Evolutionary conservation across 768 basidiomycete genomes (phyloP).

Genomic region (Kockovaella imperatae): DNA sequence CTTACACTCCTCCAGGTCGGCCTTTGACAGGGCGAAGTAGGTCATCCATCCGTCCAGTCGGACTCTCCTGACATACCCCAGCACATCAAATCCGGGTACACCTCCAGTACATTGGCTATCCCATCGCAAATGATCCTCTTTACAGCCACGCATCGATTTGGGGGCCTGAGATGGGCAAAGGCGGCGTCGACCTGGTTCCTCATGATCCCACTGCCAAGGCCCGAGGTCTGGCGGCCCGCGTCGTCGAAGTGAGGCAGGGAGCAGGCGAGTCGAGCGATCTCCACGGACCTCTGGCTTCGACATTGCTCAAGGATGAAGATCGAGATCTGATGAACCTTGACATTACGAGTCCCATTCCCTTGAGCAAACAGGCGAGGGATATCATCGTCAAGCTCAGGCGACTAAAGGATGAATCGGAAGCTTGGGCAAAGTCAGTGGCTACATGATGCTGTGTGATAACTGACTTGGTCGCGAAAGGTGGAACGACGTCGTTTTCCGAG

Average conservation of each 20-base stretch:
- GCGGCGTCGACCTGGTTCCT: conserved; percentile 70
- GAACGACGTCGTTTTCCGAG: conserved; percentile 44
- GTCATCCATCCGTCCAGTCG: conserved; percentile 37
- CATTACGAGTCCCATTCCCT: conserved; percentile 38
- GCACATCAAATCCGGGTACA: conserved; percentile 98
- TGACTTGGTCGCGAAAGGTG: conserved; percentile 25
- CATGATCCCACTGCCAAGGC: conserved; percentile 45
- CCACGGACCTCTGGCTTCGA: not conserved
- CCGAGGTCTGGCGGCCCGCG: not conserved
- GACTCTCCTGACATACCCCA: conserved; percentile 37
- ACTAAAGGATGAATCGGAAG: conserved; percentile 44
- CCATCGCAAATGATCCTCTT: conserved; percentile 91
- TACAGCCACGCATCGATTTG: conserved; percentile 60
- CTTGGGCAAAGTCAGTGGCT: conserved; percentile 42
- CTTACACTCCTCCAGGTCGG: conserved; percentile 52
- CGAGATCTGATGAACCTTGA: conserved; percentile 35
- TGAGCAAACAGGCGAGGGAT: conserved; percentile 43
- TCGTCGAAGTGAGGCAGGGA: not conserved
- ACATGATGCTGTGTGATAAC: not conserved
- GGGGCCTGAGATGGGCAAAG: conserved; percentile 67
- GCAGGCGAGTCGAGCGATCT: no score
- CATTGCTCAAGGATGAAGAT: conserved; percentile 7
- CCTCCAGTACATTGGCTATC: conserved; percentile 83
- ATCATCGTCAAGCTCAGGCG: conserved; percentile 41
- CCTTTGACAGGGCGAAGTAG: conserved; percentile 88